A percentile compares a stretch with the other conserved stretches of the same genome.
Conservation (phyloP, 129 eudicot species). For the Cynara cardunculus region DNA sequence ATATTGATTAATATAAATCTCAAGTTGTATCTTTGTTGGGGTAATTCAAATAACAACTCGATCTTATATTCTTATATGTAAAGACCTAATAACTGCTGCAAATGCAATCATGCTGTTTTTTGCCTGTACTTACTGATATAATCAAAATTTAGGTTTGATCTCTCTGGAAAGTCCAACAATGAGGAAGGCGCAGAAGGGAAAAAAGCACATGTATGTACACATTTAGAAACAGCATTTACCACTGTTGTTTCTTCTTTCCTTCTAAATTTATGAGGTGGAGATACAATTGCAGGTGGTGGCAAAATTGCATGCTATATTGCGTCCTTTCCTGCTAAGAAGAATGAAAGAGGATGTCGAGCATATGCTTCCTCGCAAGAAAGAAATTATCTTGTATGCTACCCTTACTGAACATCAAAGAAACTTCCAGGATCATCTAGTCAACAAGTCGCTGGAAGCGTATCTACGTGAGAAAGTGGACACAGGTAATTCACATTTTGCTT, state of each 20-base stretch:
- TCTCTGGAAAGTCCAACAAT: constrained; percentile 73
- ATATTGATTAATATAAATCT: neutral
- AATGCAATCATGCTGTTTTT: neutral
- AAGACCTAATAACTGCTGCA: neutral
- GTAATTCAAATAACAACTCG: neutral
- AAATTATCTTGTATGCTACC: constrained; percentile 82
- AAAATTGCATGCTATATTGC: constrained; percentile 88
- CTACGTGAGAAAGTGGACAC: constrained; percentile 41
- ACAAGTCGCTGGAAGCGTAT: constrained; percentile 60
- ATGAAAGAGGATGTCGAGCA: constrained; percentile 89
- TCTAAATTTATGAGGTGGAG: neutral
- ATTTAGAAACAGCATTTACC: neutral
- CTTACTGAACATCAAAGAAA: constrained; percentile 78
- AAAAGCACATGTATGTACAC: constrained; percentile 51
- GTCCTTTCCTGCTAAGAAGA: constrained; percentile 91
- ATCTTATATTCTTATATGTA: neutral
- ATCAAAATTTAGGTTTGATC: constrained; percentile 63
- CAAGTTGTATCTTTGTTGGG: neutral
- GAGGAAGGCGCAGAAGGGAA: constrained; percentile 89
- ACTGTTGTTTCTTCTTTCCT: neutral
- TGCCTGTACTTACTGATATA: neutral
- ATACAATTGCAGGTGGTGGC: constrained; percentile 68
- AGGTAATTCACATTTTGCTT: constrained; percentile 37
- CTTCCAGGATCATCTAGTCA: constrained; percentile 80
- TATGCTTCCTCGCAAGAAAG: constrained; percentile 91